A percentile compares a stretch with the other conserved stretches of the same genome.
phyloP scores from a whole-genome alignment of 106 monocot genomes.

The Dendrobium officinale region DNA sequence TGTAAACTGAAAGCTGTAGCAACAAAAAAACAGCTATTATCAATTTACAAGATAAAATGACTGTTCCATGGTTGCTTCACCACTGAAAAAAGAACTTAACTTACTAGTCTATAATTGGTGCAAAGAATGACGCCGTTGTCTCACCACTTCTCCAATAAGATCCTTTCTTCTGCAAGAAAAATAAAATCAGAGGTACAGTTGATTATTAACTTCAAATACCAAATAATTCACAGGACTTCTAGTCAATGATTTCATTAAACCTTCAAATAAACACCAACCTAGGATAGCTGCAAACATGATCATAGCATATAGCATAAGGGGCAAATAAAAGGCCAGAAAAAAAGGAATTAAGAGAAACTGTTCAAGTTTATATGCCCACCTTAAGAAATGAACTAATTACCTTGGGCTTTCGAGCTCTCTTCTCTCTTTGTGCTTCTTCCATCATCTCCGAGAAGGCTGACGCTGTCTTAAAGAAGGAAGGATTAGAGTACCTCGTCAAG shows the following conservation, averaged over 20 bases:
- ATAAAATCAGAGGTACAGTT: constrained; percentile 1
- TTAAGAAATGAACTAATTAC: constrained; percentile 22
- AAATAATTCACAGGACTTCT: background rate
- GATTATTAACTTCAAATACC: background rate
- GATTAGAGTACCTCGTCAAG: constrained; percentile 94
- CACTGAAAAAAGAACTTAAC: constrained; percentile 2
- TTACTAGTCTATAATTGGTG: constrained; percentile 42
- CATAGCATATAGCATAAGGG: background rate
- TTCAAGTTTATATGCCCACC: background rate
- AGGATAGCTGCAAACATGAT: background rate
- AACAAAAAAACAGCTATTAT: background rate
- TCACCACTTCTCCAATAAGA: constrained; percentile 53
- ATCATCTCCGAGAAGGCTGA: constrained; percentile 38
- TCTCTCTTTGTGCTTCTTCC: constrained; percentile 59
- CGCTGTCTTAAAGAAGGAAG: constrained; percentile 80
- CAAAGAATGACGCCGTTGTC: constrained; percentile 41
- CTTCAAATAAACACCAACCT: background rate
- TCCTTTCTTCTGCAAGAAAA: constrained; percentile 53
- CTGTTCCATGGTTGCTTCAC: background rate
- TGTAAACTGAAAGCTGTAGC: constrained; percentile 28
- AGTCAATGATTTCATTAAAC: background rate
- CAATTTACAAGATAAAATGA: background rate
- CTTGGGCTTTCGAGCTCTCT: constrained; percentile 61
- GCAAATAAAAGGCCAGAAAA: background rate
- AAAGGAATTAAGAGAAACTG: background rate